These are phyloP conservation scores for Microcyclosporella mali DNA, from an alignment of 2,329 filamentous ascomycete species.

Conservation along the genomic window DNA sequence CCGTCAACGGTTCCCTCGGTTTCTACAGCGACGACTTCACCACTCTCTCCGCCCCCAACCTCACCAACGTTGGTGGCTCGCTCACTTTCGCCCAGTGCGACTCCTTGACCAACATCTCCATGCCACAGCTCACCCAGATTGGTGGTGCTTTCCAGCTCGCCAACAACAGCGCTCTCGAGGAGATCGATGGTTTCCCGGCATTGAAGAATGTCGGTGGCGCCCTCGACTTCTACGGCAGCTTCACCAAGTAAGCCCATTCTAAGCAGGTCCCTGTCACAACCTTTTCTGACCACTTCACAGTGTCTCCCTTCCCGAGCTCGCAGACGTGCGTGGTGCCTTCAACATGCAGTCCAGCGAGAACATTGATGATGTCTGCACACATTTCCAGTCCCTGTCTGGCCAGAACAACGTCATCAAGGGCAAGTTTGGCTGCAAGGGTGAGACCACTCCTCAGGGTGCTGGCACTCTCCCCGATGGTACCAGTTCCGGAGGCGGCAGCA, in stretches of 20 bases:
- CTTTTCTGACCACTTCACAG: conserved; percentile 44
- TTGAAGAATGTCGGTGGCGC: conserved; percentile 70
- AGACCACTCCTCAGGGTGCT: conserved; percentile 30
- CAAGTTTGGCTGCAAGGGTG: conserved; percentile 38
- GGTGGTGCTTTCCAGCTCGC: conserved; percentile 76
- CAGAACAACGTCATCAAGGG: conserved; percentile 40
- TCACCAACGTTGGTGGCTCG: conserved; percentile 58
- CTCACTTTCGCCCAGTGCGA: conserved; percentile 54
- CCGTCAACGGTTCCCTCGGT: conserved; percentile 71
- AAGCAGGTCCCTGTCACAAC: not conserved
- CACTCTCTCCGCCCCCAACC: conserved; percentile 59
- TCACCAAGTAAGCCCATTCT: conserved; percentile 62
- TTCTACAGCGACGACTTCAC: conserved; percentile 74
- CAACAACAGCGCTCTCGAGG: conserved; percentile 74
- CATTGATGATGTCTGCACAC: conserved; percentile 35
- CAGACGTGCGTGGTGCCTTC: conserved; percentile 45
- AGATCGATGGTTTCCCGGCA: conserved; percentile 60
- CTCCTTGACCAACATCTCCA: conserved; percentile 64
- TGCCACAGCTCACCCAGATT: conserved; percentile 62
- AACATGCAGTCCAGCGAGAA: conserved; percentile 44
- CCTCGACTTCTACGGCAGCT: conserved; percentile 78
- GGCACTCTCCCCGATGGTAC: conserved; percentile 25
- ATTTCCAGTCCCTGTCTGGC: conserved; percentile 38
- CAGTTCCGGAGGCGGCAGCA: conserved; percentile 23
- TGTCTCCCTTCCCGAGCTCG: conserved; percentile 57